Evolutionary conservation across 106 monocot species (phyloP).

Genomic region (Apostasia shenzhenica): DNA sequence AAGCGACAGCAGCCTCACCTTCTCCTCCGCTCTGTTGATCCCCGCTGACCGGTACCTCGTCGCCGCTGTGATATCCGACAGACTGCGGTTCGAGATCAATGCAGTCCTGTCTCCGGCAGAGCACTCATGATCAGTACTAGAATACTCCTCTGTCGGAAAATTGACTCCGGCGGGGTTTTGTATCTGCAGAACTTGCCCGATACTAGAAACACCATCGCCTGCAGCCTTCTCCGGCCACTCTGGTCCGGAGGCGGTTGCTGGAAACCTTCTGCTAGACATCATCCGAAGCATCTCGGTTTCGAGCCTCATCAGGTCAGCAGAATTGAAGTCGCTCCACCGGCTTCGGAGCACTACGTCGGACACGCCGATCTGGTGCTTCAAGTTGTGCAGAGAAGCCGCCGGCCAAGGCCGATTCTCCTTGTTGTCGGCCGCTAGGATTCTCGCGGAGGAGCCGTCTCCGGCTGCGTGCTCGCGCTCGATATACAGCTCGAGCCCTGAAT

Average conservation of each 20-base stretch:
- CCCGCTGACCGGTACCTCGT: neutral
- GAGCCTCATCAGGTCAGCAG: constrained; percentile 61
- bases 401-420: too few species aligned
- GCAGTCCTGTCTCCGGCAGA: neutral
- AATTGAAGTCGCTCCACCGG: constrained; percentile 89
- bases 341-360: constrained; percentile 60
- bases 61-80: neutral
- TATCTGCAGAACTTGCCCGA: constrained; percentile 8
- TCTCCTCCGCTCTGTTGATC: neutral
- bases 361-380: constrained; percentile 64
- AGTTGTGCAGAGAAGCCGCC: constrained; percentile 22
- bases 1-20: neutral
- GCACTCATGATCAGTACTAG: too few species aligned
- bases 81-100: neutral
- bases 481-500: constrained; percentile 26
- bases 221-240: too few species aligned
- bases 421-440: too few species aligned
- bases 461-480: constrained; percentile 37
- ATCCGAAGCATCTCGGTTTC: constrained; percentile 60
- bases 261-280: constrained; percentile 36
- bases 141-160: too few species aligned
- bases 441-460: too few species aligned
- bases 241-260: neutral
- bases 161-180: too few species aligned
- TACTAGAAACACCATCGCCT: constrained; percentile 3